These are phyloP conservation scores for Cladorrhinum sp. DNA, from an alignment of 2,329 filamentous ascomycete genomes.

Conservation along the genomic window DNA sequence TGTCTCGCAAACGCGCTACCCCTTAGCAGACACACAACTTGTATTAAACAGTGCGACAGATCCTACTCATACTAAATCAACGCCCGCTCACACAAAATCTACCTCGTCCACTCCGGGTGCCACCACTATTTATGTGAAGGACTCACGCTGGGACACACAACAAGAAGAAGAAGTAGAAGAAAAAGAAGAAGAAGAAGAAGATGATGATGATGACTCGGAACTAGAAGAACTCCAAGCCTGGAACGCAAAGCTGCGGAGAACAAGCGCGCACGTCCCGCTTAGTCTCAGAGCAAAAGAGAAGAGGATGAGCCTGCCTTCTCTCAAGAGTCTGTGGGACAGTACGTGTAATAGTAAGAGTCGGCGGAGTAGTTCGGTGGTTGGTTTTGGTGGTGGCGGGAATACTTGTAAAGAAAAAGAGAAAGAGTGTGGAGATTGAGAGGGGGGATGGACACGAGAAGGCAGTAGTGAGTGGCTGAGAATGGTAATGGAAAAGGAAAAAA, in stretches of 20 bases:
- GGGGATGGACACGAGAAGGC: not conserved
- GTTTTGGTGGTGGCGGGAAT: not conserved
- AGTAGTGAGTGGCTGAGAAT: not conserved
- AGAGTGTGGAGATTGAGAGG: not conserved
- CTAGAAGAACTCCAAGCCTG: not conserved
- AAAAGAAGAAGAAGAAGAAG: not conserved
- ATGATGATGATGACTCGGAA: slow-evolving; percentile 5
- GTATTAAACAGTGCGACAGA: no score
- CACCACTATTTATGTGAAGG: not conserved
- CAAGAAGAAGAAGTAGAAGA: slow-evolving; percentile 1
- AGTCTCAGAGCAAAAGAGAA: slow-evolving; percentile 23
- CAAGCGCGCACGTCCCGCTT: slow-evolving; percentile 16
- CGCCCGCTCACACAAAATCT: no score
- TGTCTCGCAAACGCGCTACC: not conserved
- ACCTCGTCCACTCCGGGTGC: not conserved
- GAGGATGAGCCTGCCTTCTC: slow-evolving; percentile 35
- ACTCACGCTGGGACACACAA: not conserved
- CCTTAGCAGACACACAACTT: not conserved
- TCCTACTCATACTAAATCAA: no score
- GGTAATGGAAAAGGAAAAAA: not conserved
- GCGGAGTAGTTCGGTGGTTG: slow-evolving; percentile 15
- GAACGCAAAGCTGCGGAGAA: slow-evolving; percentile 9
- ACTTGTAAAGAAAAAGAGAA: not conserved
- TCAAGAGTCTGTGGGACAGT: slow-evolving; percentile 29
- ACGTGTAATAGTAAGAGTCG: slow-evolving; percentile 13